A percentile compares a stretch with the other conserved stretches of the same genome.
Evolutionary conservation across 768 basidiomycete species (phyloP).

Genomic region (Tricholoma flavovirens): DNA sequence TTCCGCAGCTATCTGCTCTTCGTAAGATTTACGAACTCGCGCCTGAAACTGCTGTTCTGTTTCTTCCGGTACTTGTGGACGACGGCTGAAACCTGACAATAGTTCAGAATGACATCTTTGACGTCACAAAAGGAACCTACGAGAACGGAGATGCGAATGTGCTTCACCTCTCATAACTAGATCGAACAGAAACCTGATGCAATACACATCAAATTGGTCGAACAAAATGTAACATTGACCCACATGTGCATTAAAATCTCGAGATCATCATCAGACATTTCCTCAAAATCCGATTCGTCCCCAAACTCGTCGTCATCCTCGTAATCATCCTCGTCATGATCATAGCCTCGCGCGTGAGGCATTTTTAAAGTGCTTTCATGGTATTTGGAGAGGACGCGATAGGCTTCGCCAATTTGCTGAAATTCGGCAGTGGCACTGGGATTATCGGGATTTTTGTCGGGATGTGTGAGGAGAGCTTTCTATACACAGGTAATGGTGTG

Average conservation of each 20-base stretch:
- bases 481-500: slow-evolving; percentile 17
- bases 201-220: slow-evolving; percentile 6
- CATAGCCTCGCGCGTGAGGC: slow-evolving; percentile 9
- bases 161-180: slow-evolving; percentile 32
- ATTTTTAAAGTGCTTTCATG: slow-evolving; percentile 31
- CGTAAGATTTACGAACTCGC: slow-evolving; percentile 42
- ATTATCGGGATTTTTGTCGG: slow-evolving; percentile 71
- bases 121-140: neutral
- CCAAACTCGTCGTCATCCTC: slow-evolving; percentile 32
- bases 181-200: slow-evolving; percentile 32
- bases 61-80: slow-evolving; percentile 31
- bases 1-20: slow-evolving; percentile 52
- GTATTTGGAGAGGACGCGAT: slow-evolving; percentile 53
- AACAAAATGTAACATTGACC: neutral
- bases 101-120: neutral
- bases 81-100: slow-evolving; percentile 10
- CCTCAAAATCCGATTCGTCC: slow-evolving; percentile 15
- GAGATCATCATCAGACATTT: slow-evolving; percentile 8
- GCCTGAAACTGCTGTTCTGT: slow-evolving; percentile 47
- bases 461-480: slow-evolving; percentile 65
- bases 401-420: slow-evolving; percentile 65
- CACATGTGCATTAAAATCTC: slow-evolving; percentile 14
- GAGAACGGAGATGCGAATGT: slow-evolving; percentile 8
- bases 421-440: slow-evolving; percentile 63
- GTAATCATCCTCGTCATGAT: slow-evolving; percentile 28